Evolutionary conservation across 352 stramenopile species (phyloP).

Genomic region (Phytophthora ohioensis): DNA sequence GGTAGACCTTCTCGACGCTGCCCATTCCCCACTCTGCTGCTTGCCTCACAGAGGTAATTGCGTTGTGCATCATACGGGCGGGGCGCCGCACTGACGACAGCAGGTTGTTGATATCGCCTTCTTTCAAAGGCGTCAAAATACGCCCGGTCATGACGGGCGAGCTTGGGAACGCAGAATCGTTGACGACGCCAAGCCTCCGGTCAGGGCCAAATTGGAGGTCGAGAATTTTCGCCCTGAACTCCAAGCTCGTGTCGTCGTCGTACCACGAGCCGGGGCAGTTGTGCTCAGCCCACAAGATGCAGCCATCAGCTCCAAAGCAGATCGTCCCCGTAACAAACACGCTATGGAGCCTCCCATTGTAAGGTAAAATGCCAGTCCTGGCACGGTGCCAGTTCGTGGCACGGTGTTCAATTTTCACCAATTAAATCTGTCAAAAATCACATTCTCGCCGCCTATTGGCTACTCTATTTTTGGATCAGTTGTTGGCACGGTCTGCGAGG

Average conservation of each 20-base stretch:
- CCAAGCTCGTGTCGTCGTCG: background rate
- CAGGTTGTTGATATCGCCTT: background rate
- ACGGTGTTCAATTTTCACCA: too few species aligned
- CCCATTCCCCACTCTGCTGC: background rate
- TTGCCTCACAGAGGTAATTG: background rate
- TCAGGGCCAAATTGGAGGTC: background rate
- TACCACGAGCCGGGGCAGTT: background rate
- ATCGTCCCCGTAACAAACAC: background rate
- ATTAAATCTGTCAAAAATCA: too few species aligned
- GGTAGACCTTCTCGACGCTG: background rate
- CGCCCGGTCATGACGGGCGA: background rate
- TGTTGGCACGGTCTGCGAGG: too few species aligned
- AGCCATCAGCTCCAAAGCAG: background rate
- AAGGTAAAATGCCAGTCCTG: too few species aligned
- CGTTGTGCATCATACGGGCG: background rate
- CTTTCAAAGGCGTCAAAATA: background rate
- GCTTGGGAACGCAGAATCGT: background rate
- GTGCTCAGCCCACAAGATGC: background rate
- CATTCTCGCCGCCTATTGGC: too few species aligned
- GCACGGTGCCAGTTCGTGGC: too few species aligned
- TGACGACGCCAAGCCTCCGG: background rate
- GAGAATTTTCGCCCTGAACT: background rate
- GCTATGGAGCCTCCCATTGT: background rate
- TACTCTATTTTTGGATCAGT: too few species aligned
- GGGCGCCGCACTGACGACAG: background rate